Percentiles rank a stretch among this genome's conserved stretches.
phyloP scores from a whole-genome alignment of 225 moss, liverwort and hornwort species.

The Physcomitrellopsis africana region DNA sequence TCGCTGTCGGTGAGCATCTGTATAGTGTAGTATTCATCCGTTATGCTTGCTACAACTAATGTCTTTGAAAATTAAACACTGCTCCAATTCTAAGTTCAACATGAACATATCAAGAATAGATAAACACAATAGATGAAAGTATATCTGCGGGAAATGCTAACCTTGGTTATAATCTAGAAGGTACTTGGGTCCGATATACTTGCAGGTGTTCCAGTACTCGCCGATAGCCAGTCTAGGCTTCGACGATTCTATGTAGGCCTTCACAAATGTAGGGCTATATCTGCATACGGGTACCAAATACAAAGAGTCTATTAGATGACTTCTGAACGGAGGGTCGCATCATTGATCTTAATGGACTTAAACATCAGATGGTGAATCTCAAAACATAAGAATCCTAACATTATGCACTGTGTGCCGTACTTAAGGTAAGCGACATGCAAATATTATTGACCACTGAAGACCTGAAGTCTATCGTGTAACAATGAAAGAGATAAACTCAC shows the following conservation, averaged over 20 bases:
- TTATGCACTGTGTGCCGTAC: background rate
- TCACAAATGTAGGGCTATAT: slow-evolving; percentile 78
- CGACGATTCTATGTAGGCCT: slow-evolving; percentile 80
- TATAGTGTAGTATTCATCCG: slow-evolving; percentile 7
- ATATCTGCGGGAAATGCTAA: slow-evolving; percentile 20
- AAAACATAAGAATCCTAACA: slow-evolving; percentile 7
- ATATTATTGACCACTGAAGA: slow-evolving; percentile 23
- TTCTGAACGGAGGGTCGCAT: background rate
- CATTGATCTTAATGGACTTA: slow-evolving; percentile 3
- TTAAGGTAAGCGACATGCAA: background rate
- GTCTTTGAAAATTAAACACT: slow-evolving; percentile 5
- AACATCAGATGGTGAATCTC: slow-evolving; percentile 17
- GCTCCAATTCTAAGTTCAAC: background rate
- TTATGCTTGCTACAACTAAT: slow-evolving; percentile 17
- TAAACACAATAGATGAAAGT: background rate
- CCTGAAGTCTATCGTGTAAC: slow-evolving; percentile 22
- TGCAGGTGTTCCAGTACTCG: slow-evolving; percentile 94
- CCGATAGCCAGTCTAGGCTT: slow-evolving; percentile 72
- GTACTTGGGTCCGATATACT: slow-evolving; percentile 47
- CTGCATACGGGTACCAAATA: slow-evolving; percentile 46
- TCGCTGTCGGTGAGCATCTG: slow-evolving; percentile 82
- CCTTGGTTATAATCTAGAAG: slow-evolving; percentile 82
- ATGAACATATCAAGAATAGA: slow-evolving; percentile 1
- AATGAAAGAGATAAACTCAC: slow-evolving; percentile 41
- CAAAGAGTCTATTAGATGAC: slow-evolving; percentile 25